These are phyloP conservation scores for Blastobotrys illinoisensis DNA, from an alignment of 1,139 yeast species.

Conservation along the genomic window DNA sequence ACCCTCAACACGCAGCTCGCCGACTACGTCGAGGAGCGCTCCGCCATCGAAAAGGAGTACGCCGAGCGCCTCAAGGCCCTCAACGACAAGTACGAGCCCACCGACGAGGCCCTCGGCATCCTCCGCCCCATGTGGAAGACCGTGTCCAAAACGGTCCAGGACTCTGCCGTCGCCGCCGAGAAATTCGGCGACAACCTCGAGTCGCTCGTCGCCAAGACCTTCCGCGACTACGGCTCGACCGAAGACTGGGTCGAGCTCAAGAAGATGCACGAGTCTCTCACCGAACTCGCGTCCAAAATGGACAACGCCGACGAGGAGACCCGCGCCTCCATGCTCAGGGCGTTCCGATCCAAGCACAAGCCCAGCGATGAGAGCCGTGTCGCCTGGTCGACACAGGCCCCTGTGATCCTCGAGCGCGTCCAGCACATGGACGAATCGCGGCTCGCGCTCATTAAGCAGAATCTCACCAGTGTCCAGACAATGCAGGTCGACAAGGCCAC, in stretches of 20 bases:
- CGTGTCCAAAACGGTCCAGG: constrained; percentile 26
- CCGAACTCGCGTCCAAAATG: constrained; percentile 24
- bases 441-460: constrained; percentile 60
- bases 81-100: constrained; percentile 20
- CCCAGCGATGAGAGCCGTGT: constrained; percentile 23
- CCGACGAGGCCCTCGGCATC: constrained; percentile 27
- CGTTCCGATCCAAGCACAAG: constrained; percentile 19
- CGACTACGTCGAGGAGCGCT: constrained; percentile 35
- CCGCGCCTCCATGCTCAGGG: constrained; percentile 6
- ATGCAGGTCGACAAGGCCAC: constrained; percentile 35
- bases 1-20: constrained; percentile 31
- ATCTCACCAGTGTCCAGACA: constrained; percentile 65
- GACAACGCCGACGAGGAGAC: constrained; percentile 18
- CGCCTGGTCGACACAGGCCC: constrained; percentile 73
- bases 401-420: constrained; percentile 68
- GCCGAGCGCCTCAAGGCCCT: constrained; percentile 34
- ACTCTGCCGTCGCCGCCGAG: constrained; percentile 27
- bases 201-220: constrained; percentile 32
- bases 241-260: constrained; percentile 30
- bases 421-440: constrained; percentile 70
- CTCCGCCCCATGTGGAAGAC: constrained; percentile 32
- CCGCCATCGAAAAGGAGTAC: constrained; percentile 32
- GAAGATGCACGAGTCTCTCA: constrained; percentile 27
- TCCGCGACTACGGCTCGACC: constrained; percentile 24
- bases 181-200: constrained; percentile 30